Evolutionary conservation across 176 grass and related monocot genomes (phyloP).

Genomic region (Avena sativa): DNA sequence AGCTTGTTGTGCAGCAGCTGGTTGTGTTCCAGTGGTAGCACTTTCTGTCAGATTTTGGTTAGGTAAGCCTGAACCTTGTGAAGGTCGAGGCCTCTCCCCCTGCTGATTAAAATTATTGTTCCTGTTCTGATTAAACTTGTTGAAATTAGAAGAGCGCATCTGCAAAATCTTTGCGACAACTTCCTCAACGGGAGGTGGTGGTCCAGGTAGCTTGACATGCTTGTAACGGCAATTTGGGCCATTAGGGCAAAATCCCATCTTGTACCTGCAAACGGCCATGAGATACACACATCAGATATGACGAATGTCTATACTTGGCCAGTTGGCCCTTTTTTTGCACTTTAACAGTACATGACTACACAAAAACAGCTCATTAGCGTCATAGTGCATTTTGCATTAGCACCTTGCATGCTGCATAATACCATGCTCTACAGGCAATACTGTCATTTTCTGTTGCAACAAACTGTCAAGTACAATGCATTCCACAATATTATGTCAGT

Average conservation of each 20-base stretch:
- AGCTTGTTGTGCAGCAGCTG: slow-evolving; percentile 55
- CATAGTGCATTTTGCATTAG: slow-evolving; percentile 8
- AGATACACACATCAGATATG: background rate
- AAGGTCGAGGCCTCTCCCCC: slow-evolving; percentile 64
- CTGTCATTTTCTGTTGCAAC: slow-evolving; percentile 12
- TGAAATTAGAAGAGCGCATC: slow-evolving; percentile 57
- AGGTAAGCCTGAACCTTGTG: slow-evolving; percentile 57
- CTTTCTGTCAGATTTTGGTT: slow-evolving; percentile 59
- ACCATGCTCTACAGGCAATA: background rate
- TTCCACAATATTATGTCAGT: slow-evolving; percentile 14
- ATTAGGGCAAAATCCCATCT: slow-evolving; percentile 98
- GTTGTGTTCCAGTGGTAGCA: slow-evolving; percentile 44
- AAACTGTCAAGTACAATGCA: slow-evolving; percentile 3
- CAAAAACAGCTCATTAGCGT: background rate
- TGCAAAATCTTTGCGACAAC: slow-evolving; percentile 83
- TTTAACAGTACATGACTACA: background rate
- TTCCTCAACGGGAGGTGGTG: slow-evolving; percentile 78
- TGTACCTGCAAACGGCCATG: slow-evolving; percentile 67
- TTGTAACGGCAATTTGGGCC: slow-evolving; percentile 88
- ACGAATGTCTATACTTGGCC: background rate
- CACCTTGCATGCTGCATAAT: slow-evolving; percentile 20
- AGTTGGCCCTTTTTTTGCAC: background rate
- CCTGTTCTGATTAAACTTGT: slow-evolving; percentile 69
- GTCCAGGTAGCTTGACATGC: slow-evolving; percentile 67
- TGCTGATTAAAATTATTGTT: slow-evolving; percentile 75